Evolutionary conservation across 1,284 basidiomycete genomes (phyloP), one percentile per base, ranked within the genome.

Genomic region (Paramarasmius palmivorus): DNA sequence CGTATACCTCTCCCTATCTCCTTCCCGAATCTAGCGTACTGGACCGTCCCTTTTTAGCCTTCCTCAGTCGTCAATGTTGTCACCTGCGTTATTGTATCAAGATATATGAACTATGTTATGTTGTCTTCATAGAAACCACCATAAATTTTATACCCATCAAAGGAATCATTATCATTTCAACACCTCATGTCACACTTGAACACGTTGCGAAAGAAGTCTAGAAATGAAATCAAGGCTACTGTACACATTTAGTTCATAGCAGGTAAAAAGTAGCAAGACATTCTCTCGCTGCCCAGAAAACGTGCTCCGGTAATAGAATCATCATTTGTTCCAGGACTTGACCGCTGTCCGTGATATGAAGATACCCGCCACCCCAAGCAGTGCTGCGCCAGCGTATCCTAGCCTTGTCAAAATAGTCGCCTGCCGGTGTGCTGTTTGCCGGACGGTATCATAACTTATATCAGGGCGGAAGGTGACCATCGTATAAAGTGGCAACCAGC

Each of bases 401-500:
- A 75, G 61, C 42, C 67, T 65, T 49, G 68, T 66, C 57, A 89
- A 66, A 58, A 84, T 72, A 48, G 61, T 68, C 20, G 77, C 71
- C 70, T 95, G 93, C 61, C 76, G 73, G 59, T 69, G 73, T 50
- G 83, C 84, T 66, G 83, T 85, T 61, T 72, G 77, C 64, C 79
- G 78, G 40, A 83, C 92, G 36, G 80, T 82, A 55, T 87, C 86
- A 68, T 98, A 98, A 64, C 88, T 89, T 59, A 98, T 83, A 69
- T 98, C 95, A 41, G 93, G 92, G 37, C 94, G 83, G 76, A 99
- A 99, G 36, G 96, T 98, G 59, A 97, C 91, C 94, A 98, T 96
- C 32, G 92, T 92, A 71, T 99, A 99, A 50, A 97, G 78, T 49
- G 93, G 92, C 54, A 93, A 80, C 96, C 96, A 99, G 34, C 90